Evolutionary conservation across 352 stramenopile genomes (phyloP).

Genomic region (Globisporangium camurandrum): DNA sequence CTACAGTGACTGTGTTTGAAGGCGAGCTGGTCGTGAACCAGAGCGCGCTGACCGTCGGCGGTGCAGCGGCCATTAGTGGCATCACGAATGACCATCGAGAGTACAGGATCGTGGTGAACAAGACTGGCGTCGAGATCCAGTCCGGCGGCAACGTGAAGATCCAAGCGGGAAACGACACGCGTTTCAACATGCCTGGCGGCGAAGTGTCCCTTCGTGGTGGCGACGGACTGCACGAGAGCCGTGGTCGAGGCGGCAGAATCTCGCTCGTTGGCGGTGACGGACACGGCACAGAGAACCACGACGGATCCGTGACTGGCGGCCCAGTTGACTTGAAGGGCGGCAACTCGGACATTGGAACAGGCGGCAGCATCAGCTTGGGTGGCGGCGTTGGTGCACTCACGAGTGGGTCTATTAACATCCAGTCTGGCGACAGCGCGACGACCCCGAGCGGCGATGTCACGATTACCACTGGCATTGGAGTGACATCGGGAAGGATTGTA

Average conservation of each 20-base stretch:
- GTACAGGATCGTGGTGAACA: constrained; percentile 41
- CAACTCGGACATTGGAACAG: constrained; percentile 45
- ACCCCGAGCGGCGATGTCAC: constrained; percentile 43
- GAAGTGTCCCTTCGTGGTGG: constrained; percentile 49
- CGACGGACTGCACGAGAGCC: constrained; percentile 65
- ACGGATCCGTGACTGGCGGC: constrained; percentile 72
- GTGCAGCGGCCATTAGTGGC: constrained; percentile 27
- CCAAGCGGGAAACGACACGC: constrained; percentile 49
- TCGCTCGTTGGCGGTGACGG: constrained; percentile 63
- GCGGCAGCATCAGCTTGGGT: constrained; percentile 43
- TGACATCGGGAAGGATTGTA: constrained; percentile 14
- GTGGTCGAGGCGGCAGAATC: constrained; percentile 71
- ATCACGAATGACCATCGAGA: constrained; percentile 20
- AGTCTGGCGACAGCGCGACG: constrained; percentile 28
- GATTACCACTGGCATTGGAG: constrained; percentile 21
- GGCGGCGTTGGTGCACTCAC: constrained; percentile 34
- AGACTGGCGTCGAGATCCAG: constrained; percentile 22
- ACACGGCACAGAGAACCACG: constrained; percentile 54
- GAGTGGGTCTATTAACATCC: constrained; percentile 41
- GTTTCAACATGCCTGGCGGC: constrained; percentile 62
- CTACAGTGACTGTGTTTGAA: constrained; percentile 44
- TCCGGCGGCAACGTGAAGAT: constrained; percentile 51
- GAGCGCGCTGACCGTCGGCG: constrained; percentile 30
- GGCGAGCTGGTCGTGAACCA: constrained; percentile 50
- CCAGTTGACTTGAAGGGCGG: constrained; percentile 60